Conservation (phyloP, 805 yeast genomes). For the Clavispora carvajalis region DNA sequence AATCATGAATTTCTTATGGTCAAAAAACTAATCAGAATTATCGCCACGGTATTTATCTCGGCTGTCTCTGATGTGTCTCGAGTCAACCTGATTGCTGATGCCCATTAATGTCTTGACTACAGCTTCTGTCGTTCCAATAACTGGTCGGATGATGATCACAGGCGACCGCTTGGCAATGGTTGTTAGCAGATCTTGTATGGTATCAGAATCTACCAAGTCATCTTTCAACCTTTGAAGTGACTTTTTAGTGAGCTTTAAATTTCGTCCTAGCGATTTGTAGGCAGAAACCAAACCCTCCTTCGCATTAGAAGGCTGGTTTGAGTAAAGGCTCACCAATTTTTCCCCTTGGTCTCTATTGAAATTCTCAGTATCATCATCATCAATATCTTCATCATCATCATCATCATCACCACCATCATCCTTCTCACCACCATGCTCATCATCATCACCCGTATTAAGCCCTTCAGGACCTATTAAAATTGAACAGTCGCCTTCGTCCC, state of each 20-base stretch:
- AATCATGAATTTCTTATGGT: not conserved
- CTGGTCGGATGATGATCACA: constrained; percentile 71
- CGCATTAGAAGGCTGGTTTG: constrained; percentile 73
- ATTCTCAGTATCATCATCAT: constrained; percentile 1
- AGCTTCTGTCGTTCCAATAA: constrained; percentile 91
- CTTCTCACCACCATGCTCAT: too few relatives aligned
- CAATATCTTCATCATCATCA: too few relatives aligned
- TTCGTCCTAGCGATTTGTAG: constrained; percentile 63
- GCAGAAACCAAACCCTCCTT: constrained; percentile 75
- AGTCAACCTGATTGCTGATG: constrained; percentile 72
- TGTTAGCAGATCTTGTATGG: constrained; percentile 59
- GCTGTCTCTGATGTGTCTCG: constrained; percentile 50
- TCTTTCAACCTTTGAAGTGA: constrained; percentile 56
- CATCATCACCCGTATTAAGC: too few relatives aligned
- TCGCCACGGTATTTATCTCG: constrained; percentile 58
- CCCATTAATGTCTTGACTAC: constrained; percentile 80
- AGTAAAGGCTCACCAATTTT: constrained; percentile 61
- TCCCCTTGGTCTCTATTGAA: constrained; percentile 30
- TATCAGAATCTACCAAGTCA: constrained; percentile 59
- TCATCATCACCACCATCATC: too few relatives aligned
- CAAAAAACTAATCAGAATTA: not conserved
- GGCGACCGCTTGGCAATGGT: constrained; percentile 77
- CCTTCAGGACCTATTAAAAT: not conserved
- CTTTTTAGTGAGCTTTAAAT: constrained; percentile 58
- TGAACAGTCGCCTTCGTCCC: not conserved